Percentiles rank a stretch among this genome's conserved stretches.
phyloP scores from a whole-genome alignment of 495 filamentous ascomycete genomes.

The Viridothelium virens region DNA sequence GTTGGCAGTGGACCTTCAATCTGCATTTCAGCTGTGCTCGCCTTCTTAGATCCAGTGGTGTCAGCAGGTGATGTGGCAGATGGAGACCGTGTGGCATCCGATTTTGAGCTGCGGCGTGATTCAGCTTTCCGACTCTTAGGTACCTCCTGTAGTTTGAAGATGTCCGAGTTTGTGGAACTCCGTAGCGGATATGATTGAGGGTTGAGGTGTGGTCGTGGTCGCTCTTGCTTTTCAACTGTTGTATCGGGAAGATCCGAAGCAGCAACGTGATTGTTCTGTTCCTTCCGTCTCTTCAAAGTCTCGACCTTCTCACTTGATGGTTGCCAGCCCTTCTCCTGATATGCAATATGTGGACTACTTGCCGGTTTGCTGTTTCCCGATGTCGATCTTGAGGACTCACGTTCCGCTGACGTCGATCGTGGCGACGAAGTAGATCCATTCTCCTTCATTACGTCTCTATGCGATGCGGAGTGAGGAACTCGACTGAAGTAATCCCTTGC shows the following conservation, averaged over 20 bases:
- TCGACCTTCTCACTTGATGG: slow-evolving; percentile 36
- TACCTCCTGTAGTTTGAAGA: slow-evolving; percentile 69
- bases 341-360: slow-evolving; percentile 90
- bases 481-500: slow-evolving; percentile 34
- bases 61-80: slow-evolving; percentile 11
- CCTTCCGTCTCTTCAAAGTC: slow-evolving; percentile 41
- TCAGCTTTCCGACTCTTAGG: slow-evolving; percentile 58
- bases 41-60: background rate
- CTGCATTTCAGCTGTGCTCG: background rate
- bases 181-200: background rate
- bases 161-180: slow-evolving; percentile 32
- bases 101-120: slow-evolving; percentile 59
- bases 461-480: slow-evolving; percentile 11
- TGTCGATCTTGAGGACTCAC: slow-evolving; percentile 32
- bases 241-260: slow-evolving; percentile 21
- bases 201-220: slow-evolving; percentile 23
- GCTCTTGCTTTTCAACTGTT: slow-evolving; percentile 37
- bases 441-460: slow-evolving; percentile 33
- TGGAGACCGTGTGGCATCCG: slow-evolving; percentile 29
- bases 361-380: slow-evolving; percentile 56
- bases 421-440: slow-evolving; percentile 39
- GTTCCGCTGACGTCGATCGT: slow-evolving; percentile 46
- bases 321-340: slow-evolving; percentile 76
- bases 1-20: background rate
- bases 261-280: slow-evolving; percentile 27